phyloP scores from a whole-genome alignment of 2,329 filamentous ascomycete species.

The Samsoniella hepiali region DNA sequence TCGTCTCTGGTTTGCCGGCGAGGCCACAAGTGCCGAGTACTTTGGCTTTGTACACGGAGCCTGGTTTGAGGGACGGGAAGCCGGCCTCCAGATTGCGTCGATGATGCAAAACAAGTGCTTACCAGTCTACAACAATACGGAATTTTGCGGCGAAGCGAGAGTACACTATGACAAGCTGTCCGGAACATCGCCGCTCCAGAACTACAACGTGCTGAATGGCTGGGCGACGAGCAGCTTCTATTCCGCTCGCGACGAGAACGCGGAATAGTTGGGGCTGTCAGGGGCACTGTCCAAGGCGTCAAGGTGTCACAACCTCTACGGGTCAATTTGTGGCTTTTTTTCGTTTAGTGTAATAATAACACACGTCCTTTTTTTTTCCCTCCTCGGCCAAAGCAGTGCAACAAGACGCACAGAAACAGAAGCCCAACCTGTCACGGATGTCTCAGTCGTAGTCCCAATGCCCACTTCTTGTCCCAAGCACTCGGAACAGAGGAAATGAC shows the following conservation, averaged over 20 bases:
- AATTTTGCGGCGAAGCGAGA: conserved; percentile 22
- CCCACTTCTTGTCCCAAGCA: conserved; percentile 7
- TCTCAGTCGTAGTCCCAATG: not conserved
- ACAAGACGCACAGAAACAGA: not conserved
- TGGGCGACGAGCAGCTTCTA: conserved; percentile 37
- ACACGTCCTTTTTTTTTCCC: not conserved
- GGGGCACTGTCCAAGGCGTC: not conserved
- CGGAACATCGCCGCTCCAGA: conserved; percentile 33
- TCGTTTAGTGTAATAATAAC: not conserved
- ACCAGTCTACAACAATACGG: conserved; percentile 14
- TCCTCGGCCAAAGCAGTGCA: not conserved
- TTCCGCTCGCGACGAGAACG: not conserved
- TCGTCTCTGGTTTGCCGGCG: conserved; percentile 62
- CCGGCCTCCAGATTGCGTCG: conserved; percentile 42
- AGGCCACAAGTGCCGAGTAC: conserved; percentile 60
- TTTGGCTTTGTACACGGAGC: conserved; percentile 65
- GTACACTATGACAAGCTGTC: conserved; percentile 25
- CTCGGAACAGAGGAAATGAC: conserved; percentile 15
- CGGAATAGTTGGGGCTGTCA: not conserved
- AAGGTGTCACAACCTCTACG: not conserved
- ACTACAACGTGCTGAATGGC: conserved; percentile 35
- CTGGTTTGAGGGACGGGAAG: conserved; percentile 53
- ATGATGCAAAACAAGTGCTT: conserved; percentile 25
- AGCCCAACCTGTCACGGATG: conserved; percentile 1
- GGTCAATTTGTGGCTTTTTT: conserved; percentile 3